These are phyloP conservation scores for Claviceps spartinae DNA, from an alignment of 2,329 filamentous ascomycete genomes.

Conservation along the genomic window DNA sequence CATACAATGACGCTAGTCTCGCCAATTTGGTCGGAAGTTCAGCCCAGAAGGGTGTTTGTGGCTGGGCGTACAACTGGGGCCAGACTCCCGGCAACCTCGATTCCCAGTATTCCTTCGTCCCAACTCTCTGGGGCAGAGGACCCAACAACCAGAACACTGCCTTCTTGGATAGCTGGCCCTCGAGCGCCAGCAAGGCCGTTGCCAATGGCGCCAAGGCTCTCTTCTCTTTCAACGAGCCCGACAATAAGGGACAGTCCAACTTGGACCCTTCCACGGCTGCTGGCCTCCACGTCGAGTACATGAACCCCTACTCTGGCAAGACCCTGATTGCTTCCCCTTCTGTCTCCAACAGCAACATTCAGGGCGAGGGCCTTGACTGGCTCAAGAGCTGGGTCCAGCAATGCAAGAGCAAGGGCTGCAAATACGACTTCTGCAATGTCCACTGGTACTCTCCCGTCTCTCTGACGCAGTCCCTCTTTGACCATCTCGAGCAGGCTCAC, in stretches of 20 bases:
- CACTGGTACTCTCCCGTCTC: constrained; percentile 49
- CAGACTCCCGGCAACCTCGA: constrained; percentile 28
- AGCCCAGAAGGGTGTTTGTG: constrained; percentile 25
- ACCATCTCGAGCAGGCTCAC: constrained; percentile 35
- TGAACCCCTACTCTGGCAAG: constrained; percentile 41
- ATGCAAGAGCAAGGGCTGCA: constrained; percentile 23
- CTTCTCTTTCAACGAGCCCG: constrained; percentile 61
- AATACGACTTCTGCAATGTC: constrained; percentile 45
- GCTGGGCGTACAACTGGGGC: constrained; percentile 60
- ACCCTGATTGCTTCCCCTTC: constrained; percentile 44
- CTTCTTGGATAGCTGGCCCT: constrained; percentile 35
- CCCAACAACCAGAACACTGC: constrained; percentile 12
- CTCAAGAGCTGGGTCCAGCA: neutral
- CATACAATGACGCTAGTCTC: constrained; percentile 48
- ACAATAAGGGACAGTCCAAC: constrained; percentile 46
- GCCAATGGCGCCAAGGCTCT: constrained; percentile 39
- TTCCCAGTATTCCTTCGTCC: constrained; percentile 42
- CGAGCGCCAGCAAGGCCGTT: constrained; percentile 38
- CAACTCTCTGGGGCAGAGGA: constrained; percentile 47
- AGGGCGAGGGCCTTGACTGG: constrained; percentile 38
- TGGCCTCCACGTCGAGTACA: constrained; percentile 34
- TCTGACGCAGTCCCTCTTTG: constrained; percentile 43
- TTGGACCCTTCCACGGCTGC: constrained; percentile 39
- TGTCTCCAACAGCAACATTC: constrained; percentile 43
- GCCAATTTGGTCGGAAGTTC: constrained; percentile 33